These are phyloP conservation scores for Sungouiozyma intestinalis DNA, from an alignment of 805 yeast genomes.

Conservation along the genomic window DNA sequence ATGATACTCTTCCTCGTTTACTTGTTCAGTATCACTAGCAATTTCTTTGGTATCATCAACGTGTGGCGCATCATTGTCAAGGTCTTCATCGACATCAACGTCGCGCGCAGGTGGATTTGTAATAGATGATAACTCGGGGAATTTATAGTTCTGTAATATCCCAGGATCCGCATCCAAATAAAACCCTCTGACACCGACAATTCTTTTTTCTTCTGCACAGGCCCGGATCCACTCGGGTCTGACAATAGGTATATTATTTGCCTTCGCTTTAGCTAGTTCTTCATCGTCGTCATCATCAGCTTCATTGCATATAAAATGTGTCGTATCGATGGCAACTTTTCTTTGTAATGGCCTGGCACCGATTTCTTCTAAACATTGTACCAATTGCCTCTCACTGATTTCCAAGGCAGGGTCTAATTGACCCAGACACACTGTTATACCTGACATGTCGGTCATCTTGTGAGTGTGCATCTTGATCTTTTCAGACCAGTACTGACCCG, in stretches of 20 bases:
- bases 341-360: slow-evolving; percentile 75
- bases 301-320: slow-evolving; percentile 65
- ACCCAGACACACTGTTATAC: slow-evolving; percentile 86
- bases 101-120: slow-evolving; percentile 3
- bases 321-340: slow-evolving; percentile 77
- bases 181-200: slow-evolving; percentile 87
- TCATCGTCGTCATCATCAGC: slow-evolving; percentile 34
- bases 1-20: background rate
- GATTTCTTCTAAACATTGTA: slow-evolving; percentile 50
- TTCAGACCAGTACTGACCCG: slow-evolving; percentile 74
- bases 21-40: slow-evolving; percentile 1
- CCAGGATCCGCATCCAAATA: slow-evolving; percentile 48
- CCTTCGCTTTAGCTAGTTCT: slow-evolving; percentile 70
- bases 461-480: slow-evolving; percentile 67
- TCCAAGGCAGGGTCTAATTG: slow-evolving; percentile 49
- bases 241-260: slow-evolving; percentile 82
- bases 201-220: slow-evolving; percentile 77
- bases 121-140: slow-evolving; percentile 19
- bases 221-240: slow-evolving; percentile 97
- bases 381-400: slow-evolving; percentile 45
- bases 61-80: background rate
- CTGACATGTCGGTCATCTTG: slow-evolving; percentile 90
- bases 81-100: slow-evolving; percentile 1
- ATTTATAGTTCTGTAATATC: slow-evolving; percentile 37
- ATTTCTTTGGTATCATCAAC: background rate